These are phyloP conservation scores for Diaporthe ampelina DNA, from an alignment of 2,329 filamentous ascomycete species.

Conservation along the genomic window DNA sequence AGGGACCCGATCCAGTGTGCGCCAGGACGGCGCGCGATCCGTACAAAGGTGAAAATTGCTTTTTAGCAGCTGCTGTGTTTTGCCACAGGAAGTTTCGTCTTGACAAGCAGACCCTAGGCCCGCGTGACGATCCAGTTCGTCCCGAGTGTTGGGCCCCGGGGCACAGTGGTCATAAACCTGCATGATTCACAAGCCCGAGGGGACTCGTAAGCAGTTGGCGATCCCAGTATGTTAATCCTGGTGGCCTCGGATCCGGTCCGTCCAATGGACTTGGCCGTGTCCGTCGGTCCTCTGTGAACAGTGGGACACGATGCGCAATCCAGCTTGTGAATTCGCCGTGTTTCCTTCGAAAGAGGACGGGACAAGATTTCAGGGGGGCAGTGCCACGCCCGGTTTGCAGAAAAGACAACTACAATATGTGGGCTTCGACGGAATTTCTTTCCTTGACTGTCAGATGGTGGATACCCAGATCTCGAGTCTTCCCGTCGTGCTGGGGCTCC, in stretches of 20 bases:
- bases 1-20: constrained; percentile 1
- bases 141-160: not conserved
- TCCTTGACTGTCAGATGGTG: not conserved
- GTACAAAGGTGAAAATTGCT: not conserved
- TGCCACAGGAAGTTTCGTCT: not conserved
- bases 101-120: constrained; percentile 5
- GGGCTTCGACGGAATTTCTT: constrained; percentile 9
- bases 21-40: not conserved
- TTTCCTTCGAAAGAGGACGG: not conserved
- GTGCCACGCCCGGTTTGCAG: not conserved
- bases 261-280: not conserved
- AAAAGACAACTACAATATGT: not conserved
- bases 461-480: constrained; percentile 8
- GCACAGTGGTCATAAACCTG: not conserved
- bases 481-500: not conserved
- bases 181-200: constrained; percentile 18
- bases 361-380: constrained; percentile 22
- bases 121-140: constrained; percentile 20
- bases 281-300: not conserved
- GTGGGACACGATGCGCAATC: constrained; percentile 24
- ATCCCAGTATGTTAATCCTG: constrained; percentile 1
- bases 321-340: not conserved
- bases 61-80: not conserved
- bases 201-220: constrained; percentile 20
- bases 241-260: not conserved